Base-by-base conservation (phyloP, 306 rosid genomes). In the Cucumis hystrix region DNA sequence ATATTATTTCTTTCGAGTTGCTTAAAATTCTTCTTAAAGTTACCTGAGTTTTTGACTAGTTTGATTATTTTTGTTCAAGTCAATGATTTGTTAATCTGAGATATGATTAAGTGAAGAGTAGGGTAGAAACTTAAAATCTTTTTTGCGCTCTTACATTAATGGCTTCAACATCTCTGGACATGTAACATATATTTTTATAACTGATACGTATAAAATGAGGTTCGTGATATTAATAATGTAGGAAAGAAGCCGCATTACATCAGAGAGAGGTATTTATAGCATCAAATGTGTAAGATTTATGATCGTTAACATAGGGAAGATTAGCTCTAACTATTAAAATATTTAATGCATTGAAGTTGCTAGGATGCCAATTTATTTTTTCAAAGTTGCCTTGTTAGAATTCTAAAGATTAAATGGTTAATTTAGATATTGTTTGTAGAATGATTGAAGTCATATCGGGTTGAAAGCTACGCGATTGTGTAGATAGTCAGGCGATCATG, bases 231-330 rank as follows among this genome's bases (percentile, higher is more conserved):
- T 82, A 45, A 82, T 83, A 41, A 80, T 87, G 85, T 91, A 94
- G 98, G 84, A 94, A 94, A 85, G 94, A 94, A 80, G 98, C 98
- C 39, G 89, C 88, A 63, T 79, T 94, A 82, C 96, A 91, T 69
- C 90, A 90, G 83, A 91, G 93, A 85, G 97, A 94, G 98, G 98
- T 94, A 87, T 40, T 16, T 49, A 63, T 23, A 49, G 51, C 54
- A 33, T 14, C 39, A 1, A 37, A 75, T 75, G 69, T 71, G 59
- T 49, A 71, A 7, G 59, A 71, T 21, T 45, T 16, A 15, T 47
- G 55, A 71, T 49, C 41, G 17, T 14, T 59, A 9, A 71, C 56
- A 54, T 45, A 23, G 58, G 59, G 76, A 71, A 71, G 76, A 39
- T 15, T 71, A 71, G 59, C 28, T 45, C 8, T 71, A 47, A 28